Conservation (phyloP, 108 stramenopile genomes). For the Skeletonema grethae region DNA sequence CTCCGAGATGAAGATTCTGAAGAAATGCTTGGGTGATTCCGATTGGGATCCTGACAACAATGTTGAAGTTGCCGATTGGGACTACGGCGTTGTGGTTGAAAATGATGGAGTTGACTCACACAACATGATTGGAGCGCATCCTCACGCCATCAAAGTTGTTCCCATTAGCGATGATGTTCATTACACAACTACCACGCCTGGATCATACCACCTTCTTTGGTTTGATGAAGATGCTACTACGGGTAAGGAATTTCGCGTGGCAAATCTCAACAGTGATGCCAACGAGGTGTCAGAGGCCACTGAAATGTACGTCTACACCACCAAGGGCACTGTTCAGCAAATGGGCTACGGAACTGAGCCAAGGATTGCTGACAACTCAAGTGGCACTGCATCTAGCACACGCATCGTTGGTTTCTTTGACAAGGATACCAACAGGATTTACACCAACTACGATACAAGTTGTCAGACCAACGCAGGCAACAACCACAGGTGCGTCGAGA, state of each 20-base stretch:
- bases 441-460: slow-evolving; percentile 65
- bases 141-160: slow-evolving; percentile 70
- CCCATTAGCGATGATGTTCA: slow-evolving; percentile 35
- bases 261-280: slow-evolving; percentile 42
- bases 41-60: slow-evolving; percentile 66
- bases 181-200: slow-evolving; percentile 46
- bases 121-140: slow-evolving; percentile 56
- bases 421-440: slow-evolving; percentile 51
- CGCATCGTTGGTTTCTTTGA: slow-evolving; percentile 61
- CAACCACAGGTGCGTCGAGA: slow-evolving; percentile 61
- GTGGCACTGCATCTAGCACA: slow-evolving; percentile 28
- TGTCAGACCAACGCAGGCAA: slow-evolving; percentile 45
- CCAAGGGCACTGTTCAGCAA: slow-evolving; percentile 57
- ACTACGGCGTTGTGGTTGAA: slow-evolving; percentile 44
- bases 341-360: slow-evolving; percentile 44
- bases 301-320: slow-evolving; percentile 58
- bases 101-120: slow-evolving; percentile 37
- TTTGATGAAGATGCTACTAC: slow-evolving; percentile 43
- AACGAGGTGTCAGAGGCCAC: slow-evolving; percentile 26
- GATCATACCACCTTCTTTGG: slow-evolving; percentile 61
- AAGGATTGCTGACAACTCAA: slow-evolving; percentile 35
- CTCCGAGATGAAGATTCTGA: slow-evolving; percentile 49
- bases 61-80: slow-evolving; percentile 70
- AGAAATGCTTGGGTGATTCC: slow-evolving; percentile 69
- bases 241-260: slow-evolving; percentile 48